Evolutionary conservation across 371 early-diverging fungal species (phyloP).

Genomic region (Chytridium lagenaria): DNA sequence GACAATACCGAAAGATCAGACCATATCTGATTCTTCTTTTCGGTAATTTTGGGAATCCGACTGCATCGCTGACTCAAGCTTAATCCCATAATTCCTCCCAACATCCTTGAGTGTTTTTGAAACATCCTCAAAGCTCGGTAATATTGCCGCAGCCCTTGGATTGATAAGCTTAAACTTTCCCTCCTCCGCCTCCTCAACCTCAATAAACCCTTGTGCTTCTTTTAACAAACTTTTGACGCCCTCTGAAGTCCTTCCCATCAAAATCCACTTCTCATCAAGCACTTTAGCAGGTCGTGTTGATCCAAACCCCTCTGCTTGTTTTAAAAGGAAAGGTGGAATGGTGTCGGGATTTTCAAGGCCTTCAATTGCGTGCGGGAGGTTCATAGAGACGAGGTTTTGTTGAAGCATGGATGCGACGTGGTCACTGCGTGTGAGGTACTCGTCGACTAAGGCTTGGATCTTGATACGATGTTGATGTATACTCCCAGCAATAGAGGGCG

Average conservation of each 20-base stretch:
- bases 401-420: not conserved
- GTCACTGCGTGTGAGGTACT: not conserved
- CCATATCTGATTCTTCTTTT: not conserved
- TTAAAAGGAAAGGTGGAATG: not conserved
- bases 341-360: not conserved
- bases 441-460: not conserved
- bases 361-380: not conserved
- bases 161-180: not conserved
- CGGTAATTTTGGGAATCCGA: not conserved
- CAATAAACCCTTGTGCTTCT: not conserved
- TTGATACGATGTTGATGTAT: not conserved
- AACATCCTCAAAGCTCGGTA: not conserved
- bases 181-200: not conserved
- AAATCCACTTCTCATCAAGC: not conserved
- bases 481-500: conserved; percentile 69
- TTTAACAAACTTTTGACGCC: not conserved
- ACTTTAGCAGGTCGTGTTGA: not conserved
- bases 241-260: not conserved
- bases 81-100: not conserved
- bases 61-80: not conserved
- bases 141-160: not conserved
- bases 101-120: not conserved
- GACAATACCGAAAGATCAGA: not conserved
- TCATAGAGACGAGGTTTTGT: not conserved
- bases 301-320: not conserved